Evolutionary conservation across 768 basidiomycete genomes (phyloP).

Genomic region (Grammothele lineata): DNA sequence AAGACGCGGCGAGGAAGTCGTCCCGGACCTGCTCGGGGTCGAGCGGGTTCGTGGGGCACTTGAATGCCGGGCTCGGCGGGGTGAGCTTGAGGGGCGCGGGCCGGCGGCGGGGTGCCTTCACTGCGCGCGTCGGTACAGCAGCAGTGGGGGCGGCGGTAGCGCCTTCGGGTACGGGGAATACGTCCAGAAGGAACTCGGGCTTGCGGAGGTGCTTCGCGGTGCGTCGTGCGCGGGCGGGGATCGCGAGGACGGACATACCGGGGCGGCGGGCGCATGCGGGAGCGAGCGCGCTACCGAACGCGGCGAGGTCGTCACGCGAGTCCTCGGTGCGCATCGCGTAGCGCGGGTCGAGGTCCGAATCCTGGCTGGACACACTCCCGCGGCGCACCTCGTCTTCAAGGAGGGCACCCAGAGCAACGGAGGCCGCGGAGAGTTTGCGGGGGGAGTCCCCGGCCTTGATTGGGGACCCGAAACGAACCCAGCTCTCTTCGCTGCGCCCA

Average conservation of each 20-base stretch:
- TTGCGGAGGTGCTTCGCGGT: slow-evolving; percentile 35
- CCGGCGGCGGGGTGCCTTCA: slow-evolving; percentile 29
- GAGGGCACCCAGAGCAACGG: too few relatives aligned
- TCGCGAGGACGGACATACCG: slow-evolving; percentile 31
- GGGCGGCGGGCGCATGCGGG: slow-evolving; percentile 29
- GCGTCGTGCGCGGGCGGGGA: slow-evolving; percentile 32
- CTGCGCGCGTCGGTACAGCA: slow-evolving; percentile 3
- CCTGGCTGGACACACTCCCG: slow-evolving; percentile 44
- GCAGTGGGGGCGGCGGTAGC: slow-evolving; percentile 1
- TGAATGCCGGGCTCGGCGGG: slow-evolving; percentile 27
- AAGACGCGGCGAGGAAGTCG: slow-evolving; percentile 44
- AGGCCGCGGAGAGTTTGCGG: slow-evolving; percentile 14
- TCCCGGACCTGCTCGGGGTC: slow-evolving; percentile 31
- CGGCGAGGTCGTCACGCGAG: slow-evolving; percentile 31
- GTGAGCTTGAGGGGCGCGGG: slow-evolving; percentile 40
- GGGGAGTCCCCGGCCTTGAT: slow-evolving; percentile 12
- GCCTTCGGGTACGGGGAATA: slow-evolving; percentile 24
- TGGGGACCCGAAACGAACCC: slow-evolving; percentile 43
- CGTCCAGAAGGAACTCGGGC: slow-evolving; percentile 32
- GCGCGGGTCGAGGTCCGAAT: slow-evolving; percentile 50
- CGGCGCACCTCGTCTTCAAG: slow-evolving; percentile 34
- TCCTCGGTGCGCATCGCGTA: slow-evolving; percentile 41
- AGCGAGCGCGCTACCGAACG: slow-evolving; percentile 25
- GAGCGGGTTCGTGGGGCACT: slow-evolving; percentile 32
- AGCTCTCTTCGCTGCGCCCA: slow-evolving; percentile 21